Evolutionary conservation across 2,329 filamentous ascomycete genomes (phyloP).

Genomic region (Sclerotinia nivalis): DNA sequence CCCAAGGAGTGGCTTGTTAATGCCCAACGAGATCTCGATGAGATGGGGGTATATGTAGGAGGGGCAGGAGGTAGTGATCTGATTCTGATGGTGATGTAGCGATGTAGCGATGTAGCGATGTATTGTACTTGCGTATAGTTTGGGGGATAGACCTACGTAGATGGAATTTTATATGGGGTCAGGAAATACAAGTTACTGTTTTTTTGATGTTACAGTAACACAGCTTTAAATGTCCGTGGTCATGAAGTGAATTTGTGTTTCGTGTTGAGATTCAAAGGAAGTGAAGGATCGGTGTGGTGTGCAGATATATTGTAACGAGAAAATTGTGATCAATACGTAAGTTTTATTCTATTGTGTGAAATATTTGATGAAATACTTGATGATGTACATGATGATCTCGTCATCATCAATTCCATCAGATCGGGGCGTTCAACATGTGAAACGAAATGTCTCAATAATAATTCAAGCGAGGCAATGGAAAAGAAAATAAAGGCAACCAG

Average conservation of each 20-base stretch:
- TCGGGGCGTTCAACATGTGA: background rate
- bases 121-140: background rate
- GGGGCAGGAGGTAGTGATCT: background rate
- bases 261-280: background rate
- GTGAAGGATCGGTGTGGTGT: background rate
- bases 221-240: background rate
- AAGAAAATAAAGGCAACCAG: background rate
- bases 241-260: background rate
- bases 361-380: background rate
- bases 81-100: background rate
- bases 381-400: background rate
- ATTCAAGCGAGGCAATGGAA: slow-evolving; percentile 15
- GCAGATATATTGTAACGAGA: background rate
- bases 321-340: background rate
- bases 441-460: background rate
- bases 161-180: background rate
- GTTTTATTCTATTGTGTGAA: too few relatives aligned
- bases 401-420: background rate
- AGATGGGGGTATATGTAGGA: background rate
- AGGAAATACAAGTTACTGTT: background rate
- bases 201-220: background rate
- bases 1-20: slow-evolving; percentile 12
- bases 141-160: background rate
- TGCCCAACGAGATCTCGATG: slow-evolving; percentile 16
- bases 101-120: background rate